A percentile compares a stretch with the other conserved stretches of the same genome.
phyloP scores from a whole-genome alignment of 2,329 filamentous ascomycete species.

The Colletotrichum sp. region DNA sequence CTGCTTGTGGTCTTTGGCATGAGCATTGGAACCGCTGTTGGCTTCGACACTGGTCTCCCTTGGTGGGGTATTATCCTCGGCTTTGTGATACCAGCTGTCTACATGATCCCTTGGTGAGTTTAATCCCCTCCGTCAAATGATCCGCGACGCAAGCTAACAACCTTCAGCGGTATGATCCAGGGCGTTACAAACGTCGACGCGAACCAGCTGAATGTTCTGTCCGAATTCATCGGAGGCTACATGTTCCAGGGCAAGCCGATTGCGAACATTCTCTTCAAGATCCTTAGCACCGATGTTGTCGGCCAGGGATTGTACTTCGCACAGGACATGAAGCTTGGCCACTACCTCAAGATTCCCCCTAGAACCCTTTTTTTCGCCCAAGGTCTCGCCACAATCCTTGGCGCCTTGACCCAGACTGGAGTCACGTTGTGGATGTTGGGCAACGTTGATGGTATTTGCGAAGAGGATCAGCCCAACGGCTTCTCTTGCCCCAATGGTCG shows the following conservation, averaged over 20 bases:
- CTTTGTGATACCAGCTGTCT: constrained; percentile 43
- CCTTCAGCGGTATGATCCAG: constrained; percentile 40
- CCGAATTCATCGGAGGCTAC: constrained; percentile 44
- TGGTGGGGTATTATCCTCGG: constrained; percentile 60
- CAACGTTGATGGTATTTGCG: constrained; percentile 59
- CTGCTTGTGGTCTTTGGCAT: constrained; percentile 45
- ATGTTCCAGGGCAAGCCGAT: constrained; percentile 44
- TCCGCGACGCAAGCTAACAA: background rate
- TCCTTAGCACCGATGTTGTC: constrained; percentile 36
- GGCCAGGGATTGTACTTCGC: constrained; percentile 44
- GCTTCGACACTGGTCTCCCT: constrained; percentile 57
- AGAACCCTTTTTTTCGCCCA: constrained; percentile 65
- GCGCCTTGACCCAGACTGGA: constrained; percentile 40
- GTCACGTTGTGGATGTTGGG: constrained; percentile 35
- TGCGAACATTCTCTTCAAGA: constrained; percentile 42
- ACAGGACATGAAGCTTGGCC: constrained; percentile 53
- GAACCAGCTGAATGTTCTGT: constrained; percentile 41
- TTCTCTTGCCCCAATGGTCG: constrained; percentile 63
- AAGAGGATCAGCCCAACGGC: constrained; percentile 47
- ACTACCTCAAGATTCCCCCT: constrained; percentile 61
- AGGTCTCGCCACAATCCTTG: constrained; percentile 53
- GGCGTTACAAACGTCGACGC: constrained; percentile 47
- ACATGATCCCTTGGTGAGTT: constrained; percentile 51
- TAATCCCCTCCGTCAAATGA: background rate
- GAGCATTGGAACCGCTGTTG: constrained; percentile 42